These are phyloP conservation scores for Neofusicoccum laricinum DNA, from an alignment of 2,329 filamentous ascomycete species.

Conservation along the genomic window DNA sequence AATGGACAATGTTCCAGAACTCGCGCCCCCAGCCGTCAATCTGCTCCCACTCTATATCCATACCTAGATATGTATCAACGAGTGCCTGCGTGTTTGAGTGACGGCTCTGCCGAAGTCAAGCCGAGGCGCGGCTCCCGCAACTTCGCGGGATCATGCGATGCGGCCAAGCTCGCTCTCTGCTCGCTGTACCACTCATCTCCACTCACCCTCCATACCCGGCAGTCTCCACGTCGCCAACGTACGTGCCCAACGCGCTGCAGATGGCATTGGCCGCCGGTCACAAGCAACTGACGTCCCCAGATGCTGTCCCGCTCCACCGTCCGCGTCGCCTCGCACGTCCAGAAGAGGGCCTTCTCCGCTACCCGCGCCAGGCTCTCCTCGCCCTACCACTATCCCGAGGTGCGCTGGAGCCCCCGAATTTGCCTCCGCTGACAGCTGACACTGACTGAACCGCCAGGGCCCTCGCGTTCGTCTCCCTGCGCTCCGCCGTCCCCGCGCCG, in stretches of 20 bases:
- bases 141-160: conserved; percentile 14
- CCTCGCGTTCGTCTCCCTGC: conserved; percentile 8
- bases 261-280: background rate
- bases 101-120: background rate
- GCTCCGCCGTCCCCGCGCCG: background rate
- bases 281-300: conserved; percentile 43
- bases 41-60: too few relatives aligned
- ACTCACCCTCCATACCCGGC: conserved; percentile 5
- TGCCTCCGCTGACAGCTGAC: background rate
- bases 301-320: conserved; percentile 71
- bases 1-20: too few relatives aligned
- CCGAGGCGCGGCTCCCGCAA: background rate
- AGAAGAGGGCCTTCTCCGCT: conserved; percentile 91
- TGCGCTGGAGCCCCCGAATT: background rate
- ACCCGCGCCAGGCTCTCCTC: conserved; percentile 81
- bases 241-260: background rate
- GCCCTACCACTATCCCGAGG: conserved; percentile 98
- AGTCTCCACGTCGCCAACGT: conserved; percentile 8
- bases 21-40: too few relatives aligned
- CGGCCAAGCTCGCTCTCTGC: conserved; percentile 5
- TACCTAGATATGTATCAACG: too few relatives aligned
- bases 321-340: conserved; percentile 64
- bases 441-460: conserved; percentile 7
- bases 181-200: conserved; percentile 7
- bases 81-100: too few relatives aligned